Evolutionary conservation across 352 stramenopile genomes (phyloP).

Genomic region (Phytophthora chlamydospora): DNA sequence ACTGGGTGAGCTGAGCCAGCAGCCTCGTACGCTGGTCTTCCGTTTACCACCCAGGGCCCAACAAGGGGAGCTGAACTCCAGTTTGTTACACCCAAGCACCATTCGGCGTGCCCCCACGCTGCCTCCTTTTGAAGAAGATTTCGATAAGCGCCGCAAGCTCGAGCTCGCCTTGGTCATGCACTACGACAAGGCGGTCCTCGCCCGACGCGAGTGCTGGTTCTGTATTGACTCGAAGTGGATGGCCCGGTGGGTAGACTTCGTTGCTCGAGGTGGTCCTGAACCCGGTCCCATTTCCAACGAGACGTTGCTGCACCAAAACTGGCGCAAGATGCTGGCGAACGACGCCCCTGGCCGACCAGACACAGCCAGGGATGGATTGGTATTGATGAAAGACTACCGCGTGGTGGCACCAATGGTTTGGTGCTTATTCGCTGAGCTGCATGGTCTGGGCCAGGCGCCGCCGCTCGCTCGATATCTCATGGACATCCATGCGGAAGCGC

Average conservation of each 20-base stretch:
- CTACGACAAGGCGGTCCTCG: constrained; percentile 59
- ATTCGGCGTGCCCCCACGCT: constrained; percentile 21
- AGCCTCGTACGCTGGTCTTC: constrained; percentile 56
- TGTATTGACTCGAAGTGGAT: constrained; percentile 75
- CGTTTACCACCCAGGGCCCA: constrained; percentile 35
- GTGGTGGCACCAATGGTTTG: constrained; percentile 80
- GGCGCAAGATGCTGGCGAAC: constrained; percentile 33
- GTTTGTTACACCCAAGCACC: background rate
- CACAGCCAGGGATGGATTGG: constrained; percentile 45
- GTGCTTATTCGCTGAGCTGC: constrained; percentile 67
- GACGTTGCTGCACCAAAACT: constrained; percentile 42
- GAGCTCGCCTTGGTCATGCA: constrained; percentile 71
- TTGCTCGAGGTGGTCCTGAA: constrained; percentile 48
- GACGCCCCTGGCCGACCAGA: constrained; percentile 51
- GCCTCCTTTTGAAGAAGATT: constrained; percentile 41
- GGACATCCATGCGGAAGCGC: constrained; percentile 51
- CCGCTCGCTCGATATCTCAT: constrained; percentile 49
- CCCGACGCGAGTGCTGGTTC: constrained; percentile 79
- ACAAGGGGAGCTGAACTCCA: constrained; percentile 8
- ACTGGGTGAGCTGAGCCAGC: constrained; percentile 45
- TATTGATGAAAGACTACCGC: constrained; percentile 66
- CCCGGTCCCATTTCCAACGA: constrained; percentile 76
- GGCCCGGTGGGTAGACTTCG: constrained; percentile 63
- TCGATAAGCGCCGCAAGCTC: constrained; percentile 65
- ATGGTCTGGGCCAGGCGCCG: constrained; percentile 62